phyloP scores from a whole-genome alignment of 345 rosid species.

The Eucalyptus pauciflora region DNA sequence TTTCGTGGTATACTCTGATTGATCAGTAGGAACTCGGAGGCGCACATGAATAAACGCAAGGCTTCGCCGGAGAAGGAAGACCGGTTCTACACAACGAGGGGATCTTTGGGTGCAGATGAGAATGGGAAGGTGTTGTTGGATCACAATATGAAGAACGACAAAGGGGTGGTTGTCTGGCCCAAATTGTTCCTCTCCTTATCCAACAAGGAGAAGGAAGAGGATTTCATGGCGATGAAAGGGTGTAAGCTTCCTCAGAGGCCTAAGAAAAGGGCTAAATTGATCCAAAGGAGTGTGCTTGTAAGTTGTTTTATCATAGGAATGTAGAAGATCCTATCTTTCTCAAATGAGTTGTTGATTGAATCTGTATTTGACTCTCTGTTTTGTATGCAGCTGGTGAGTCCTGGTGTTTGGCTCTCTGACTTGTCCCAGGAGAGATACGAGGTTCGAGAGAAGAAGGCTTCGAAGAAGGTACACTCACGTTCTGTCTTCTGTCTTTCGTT shows the following conservation, averaged over 20 bases:
- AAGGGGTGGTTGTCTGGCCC: constrained; percentile 54
- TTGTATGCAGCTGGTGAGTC: constrained; percentile 63
- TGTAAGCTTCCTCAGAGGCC: constrained; percentile 93
- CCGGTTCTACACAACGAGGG: constrained; percentile 69
- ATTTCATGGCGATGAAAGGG: constrained; percentile 93
- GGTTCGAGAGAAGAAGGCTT: constrained; percentile 87
- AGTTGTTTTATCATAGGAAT: constrained; percentile 3
- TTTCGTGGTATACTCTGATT: background rate
- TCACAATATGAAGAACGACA: constrained; percentile 44
- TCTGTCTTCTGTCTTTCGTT: background rate
- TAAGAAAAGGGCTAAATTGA: constrained; percentile 77
- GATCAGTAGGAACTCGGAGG: constrained; percentile 31
- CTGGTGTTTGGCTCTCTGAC: constrained; percentile 89
- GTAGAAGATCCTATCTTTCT: background rate
- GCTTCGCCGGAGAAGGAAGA: constrained; percentile 65
- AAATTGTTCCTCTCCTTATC: constrained; percentile 64
- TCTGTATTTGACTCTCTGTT: background rate
- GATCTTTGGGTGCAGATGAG: constrained; percentile 64
- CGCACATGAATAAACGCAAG: constrained; percentile 32
- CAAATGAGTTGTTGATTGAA: background rate
- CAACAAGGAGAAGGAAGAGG: constrained; percentile 89
- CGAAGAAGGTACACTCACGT: constrained; percentile 55
- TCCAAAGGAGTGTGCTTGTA: constrained; percentile 76
- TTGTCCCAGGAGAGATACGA: constrained; percentile 77
- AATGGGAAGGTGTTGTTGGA: constrained; percentile 42